Conservation (phyloP, 1,139 yeast genomes). For the Meyerozyma sp. region DNA sequence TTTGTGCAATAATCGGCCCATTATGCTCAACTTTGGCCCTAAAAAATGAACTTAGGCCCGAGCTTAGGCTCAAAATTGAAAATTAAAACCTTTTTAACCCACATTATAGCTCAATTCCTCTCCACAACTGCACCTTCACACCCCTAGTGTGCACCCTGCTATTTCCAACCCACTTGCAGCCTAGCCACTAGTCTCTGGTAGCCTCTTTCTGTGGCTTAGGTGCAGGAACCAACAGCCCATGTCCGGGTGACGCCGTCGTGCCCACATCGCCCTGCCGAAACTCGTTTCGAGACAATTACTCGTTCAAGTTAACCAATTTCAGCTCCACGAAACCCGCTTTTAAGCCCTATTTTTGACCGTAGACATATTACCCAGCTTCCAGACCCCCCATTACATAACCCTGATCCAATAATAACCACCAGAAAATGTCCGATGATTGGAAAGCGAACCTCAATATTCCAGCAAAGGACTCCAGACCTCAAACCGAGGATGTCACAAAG, state of each 20-base stretch:
- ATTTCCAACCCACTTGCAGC: too few relatives aligned
- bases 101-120: too few relatives aligned
- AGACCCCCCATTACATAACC: not conserved
- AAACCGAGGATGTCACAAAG: constrained; percentile 91
- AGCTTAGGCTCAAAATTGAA: too few relatives aligned
- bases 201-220: not conserved
- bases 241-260: constrained; percentile 2
- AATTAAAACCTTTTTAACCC: too few relatives aligned
- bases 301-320: not conserved
- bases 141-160: too few relatives aligned
- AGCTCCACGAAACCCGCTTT: not conserved
- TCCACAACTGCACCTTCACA: too few relatives aligned
- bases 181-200: too few relatives aligned
- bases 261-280: not conserved
- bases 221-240: not conserved
- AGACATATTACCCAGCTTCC: not conserved
- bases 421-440: constrained; percentile 49
- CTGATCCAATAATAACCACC: not conserved
- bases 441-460: constrained; percentile 72
- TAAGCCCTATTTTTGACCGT: not conserved
- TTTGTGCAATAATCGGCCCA: too few relatives aligned
- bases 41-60: too few relatives aligned
- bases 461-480: constrained; percentile 82
- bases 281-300: not conserved
- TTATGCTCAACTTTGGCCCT: too few relatives aligned